Evolutionary conservation across 2,329 filamentous ascomycete species (phyloP).

Genomic region (Falciphora oryzae): DNA sequence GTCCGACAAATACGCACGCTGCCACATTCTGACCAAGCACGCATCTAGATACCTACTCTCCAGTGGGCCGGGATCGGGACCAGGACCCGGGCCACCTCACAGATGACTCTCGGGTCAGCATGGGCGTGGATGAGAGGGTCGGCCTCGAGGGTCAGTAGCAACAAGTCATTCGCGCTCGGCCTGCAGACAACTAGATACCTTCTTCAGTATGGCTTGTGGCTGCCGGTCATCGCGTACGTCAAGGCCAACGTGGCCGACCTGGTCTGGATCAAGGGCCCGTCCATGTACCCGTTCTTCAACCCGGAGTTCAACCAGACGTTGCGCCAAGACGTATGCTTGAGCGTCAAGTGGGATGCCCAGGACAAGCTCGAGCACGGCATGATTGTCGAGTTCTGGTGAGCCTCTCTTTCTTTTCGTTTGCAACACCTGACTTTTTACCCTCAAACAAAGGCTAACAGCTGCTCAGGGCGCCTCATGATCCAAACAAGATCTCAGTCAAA

Average conservation of each 20-base stretch:
- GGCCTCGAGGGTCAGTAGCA: neutral
- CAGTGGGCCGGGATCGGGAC: neutral
- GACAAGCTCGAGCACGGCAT: conserved; percentile 61
- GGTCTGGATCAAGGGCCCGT: conserved; percentile 52
- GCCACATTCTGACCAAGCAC: neutral
- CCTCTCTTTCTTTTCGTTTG: conserved; percentile 8
- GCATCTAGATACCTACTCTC: neutral
- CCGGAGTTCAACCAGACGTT: conserved; percentile 53
- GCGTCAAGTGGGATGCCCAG: conserved; percentile 52
- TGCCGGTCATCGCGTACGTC: conserved; percentile 57
- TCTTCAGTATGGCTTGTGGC: conserved; percentile 51
- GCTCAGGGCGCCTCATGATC: neutral
- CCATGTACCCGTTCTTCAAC: conserved; percentile 77
- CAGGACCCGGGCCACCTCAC: neutral
- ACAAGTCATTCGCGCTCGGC: neutral
- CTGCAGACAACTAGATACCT: neutral
- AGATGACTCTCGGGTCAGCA: conserved; percentile 4
- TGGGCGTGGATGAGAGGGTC: conserved; percentile 1
- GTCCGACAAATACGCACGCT: neutral
- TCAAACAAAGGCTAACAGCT: neutral
- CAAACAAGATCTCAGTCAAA: conserved; percentile 53
- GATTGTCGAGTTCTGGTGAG: conserved; percentile 65
- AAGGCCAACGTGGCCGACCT: conserved; percentile 55
- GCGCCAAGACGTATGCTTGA: conserved; percentile 50
- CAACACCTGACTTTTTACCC: conserved; percentile 6